A percentile compares a stretch with the other conserved stretches of the same genome.
These are phyloP conservation scores for Bruguiera parviflora DNA, from an alignment of 345 rosid genomes.

Conservation along the genomic window DNA sequence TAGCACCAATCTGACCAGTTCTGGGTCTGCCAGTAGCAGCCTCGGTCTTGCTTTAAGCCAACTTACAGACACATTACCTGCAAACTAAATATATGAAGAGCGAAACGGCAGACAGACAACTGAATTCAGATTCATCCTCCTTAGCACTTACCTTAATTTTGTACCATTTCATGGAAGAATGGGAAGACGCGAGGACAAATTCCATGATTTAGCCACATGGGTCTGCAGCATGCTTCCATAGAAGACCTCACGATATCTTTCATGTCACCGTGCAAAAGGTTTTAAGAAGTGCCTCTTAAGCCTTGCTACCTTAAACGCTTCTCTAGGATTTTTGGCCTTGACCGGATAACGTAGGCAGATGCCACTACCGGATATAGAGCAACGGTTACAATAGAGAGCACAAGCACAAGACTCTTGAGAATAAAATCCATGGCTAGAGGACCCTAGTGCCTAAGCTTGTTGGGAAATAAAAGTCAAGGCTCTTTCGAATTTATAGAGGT, in stretches of 20 bases:
- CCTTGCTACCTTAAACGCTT: conserved; percentile 19
- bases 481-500: background rate
- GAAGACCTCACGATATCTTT: background rate
- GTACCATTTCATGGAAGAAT: conserved; percentile 10
- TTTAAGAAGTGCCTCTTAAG: conserved; percentile 8
- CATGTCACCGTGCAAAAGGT: conserved; percentile 3
- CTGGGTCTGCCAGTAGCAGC: conserved; percentile 15
- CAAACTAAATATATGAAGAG: too few relatives aligned
- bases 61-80: conserved; percentile 15
- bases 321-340: conserved; percentile 13
- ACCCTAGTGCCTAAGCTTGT: background rate
- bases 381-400: background rate
- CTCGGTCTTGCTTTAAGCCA: conserved; percentile 26
- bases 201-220: conserved; percentile 6
- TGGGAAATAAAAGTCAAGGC: background rate
- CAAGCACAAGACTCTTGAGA: background rate
- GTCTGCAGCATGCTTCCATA: conserved; percentile 10
- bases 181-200: conserved; percentile 20
- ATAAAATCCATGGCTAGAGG: background rate
- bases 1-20: conserved; percentile 15
- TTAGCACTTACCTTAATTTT: conserved; percentile 5
- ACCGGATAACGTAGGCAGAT: background rate
- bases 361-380: background rate
- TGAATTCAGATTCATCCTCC: too few relatives aligned
- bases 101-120: too few relatives aligned